Base-by-base conservation (phyloP, 2,329 filamentous ascomycete species). In the Lachnum nothofagi region DNA sequence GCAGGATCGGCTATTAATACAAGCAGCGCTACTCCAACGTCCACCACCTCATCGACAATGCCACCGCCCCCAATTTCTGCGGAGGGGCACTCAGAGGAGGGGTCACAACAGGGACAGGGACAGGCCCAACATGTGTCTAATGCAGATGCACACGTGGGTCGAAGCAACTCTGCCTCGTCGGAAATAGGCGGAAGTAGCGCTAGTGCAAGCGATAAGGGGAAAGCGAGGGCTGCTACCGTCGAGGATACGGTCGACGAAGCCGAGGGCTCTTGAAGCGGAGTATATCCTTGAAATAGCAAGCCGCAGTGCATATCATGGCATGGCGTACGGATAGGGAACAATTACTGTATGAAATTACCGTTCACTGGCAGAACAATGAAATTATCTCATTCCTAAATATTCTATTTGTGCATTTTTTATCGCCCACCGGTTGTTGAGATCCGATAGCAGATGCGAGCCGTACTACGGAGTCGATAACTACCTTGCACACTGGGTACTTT, bases 161-260 rank as follows among this genome's bases (percentile, higher is more conserved):
- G n/a, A 19, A 27, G 16, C 12, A 22, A 40, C 34, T 52, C 52
- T 46, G 35, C 39, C 12, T 48, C 38, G 29, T 37, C 34, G 14
- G 44, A 48, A 47, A 48, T 39, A 38, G 43, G 16, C 43, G 41
- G 38, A 37, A 37, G 33, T 41, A 31, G 33, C 31, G 17, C 41
- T 19, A 44, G 51, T 5, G 52, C 56, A 16, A 52, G 52, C 4
- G 57, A 55, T 9, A 75, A 74, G 56, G 69, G 69, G 6, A 77
- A 74, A 55, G 71, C 64, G 1, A 74, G 63, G 50, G 71, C 70
- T 4, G 74, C 66, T 9, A 74, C 73, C 3, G 67, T 78, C 5
- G 72, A 76, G 55, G 74, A 76, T 46, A 68, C 61, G 8, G 60
- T 59, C 2, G 70, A 72, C 45, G 68, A 71, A 23, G 63, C 64